A percentile compares a stretch with the other conserved stretches of the same genome.
These are phyloP conservation scores for Kodamaea kakaduensis DNA, from an alignment of 805 yeast species.

Conservation along the genomic window DNA sequence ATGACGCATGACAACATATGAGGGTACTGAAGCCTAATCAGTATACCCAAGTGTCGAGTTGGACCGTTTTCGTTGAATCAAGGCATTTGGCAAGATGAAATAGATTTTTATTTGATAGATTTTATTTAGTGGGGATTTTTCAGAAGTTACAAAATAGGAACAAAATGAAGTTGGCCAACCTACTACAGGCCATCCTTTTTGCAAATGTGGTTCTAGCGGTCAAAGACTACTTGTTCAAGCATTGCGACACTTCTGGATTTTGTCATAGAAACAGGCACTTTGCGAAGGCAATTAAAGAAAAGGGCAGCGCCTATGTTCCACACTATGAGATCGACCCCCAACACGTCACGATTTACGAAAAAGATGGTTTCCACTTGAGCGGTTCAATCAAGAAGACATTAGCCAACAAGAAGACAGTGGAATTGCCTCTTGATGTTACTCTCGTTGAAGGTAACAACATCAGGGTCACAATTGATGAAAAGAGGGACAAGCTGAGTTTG, in stretches of 20 bases:
- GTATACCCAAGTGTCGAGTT: no score
- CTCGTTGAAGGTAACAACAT: slow-evolving; percentile 55
- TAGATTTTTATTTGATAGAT: no score
- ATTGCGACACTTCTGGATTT: slow-evolving; percentile 77
- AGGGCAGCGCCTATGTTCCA: slow-evolving; percentile 10
- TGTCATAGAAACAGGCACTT: slow-evolving; percentile 75
- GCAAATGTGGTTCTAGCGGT: slow-evolving; percentile 29
- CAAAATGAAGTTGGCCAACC: not conserved
- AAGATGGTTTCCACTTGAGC: slow-evolving; percentile 27
- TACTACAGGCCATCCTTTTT: not conserved
- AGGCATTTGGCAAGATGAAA: no score
- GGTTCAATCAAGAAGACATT: slow-evolving; percentile 47
- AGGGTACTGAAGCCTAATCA: no score
- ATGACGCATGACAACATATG: no score
- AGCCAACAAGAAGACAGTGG: slow-evolving; percentile 15
- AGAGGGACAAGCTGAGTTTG: slow-evolving; percentile 22
- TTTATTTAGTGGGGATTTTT: no score
- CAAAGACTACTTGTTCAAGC: slow-evolving; percentile 67
- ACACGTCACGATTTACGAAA: slow-evolving; percentile 8
- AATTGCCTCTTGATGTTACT: slow-evolving; percentile 56
- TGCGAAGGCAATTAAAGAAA: slow-evolving; percentile 32
- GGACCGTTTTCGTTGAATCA: no score
- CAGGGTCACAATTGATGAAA: slow-evolving; percentile 67
- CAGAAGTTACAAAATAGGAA: no score
- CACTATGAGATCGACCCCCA: slow-evolving; percentile 23